phyloP scores from a whole-genome alignment of 1,139 yeast species.

The Lodderomyces jiufengensis region DNA sequence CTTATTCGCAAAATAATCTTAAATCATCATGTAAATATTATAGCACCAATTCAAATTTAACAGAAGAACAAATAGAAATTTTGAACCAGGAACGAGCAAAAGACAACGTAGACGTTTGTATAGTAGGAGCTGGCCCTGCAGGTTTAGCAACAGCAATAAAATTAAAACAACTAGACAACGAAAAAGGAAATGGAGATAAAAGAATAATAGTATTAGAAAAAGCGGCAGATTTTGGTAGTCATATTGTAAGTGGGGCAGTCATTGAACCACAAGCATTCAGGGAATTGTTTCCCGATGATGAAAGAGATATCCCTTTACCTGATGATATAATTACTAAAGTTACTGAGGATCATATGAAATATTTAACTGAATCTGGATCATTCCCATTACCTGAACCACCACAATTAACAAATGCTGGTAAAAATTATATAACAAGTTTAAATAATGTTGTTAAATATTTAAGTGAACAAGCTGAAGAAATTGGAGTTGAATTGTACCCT shows the following conservation, averaged over 20 bases:
- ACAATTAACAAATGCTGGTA: conserved; percentile 75
- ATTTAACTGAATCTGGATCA: conserved; percentile 53
- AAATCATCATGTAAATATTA: not conserved
- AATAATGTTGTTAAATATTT: conserved; percentile 78
- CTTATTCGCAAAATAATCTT: not conserved
- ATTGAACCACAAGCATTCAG: conserved; percentile 82
- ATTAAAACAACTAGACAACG: conserved; percentile 77
- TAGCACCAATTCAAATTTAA: not conserved
- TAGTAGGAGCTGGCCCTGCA: conserved; percentile 98
- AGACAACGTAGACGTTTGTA: conserved; percentile 88
- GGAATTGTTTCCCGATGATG: conserved; percentile 75
- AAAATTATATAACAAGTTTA: conserved; percentile 81
- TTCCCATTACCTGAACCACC: conserved; percentile 90
- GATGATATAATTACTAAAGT: conserved; percentile 72
- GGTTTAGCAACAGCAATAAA: conserved; percentile 92
- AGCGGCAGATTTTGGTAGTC: conserved; percentile 89
- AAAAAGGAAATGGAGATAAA: conserved; percentile 61
- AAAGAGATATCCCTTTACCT: conserved; percentile 70
- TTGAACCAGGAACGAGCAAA: conserved; percentile 54
- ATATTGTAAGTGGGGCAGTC: conserved; percentile 91
- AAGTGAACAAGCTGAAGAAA: conserved; percentile 84
- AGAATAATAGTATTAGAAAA: conserved; percentile 89
- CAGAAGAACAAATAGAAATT: conserved; percentile 4
- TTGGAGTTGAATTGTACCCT: conserved; percentile 92
- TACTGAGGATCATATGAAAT: conserved; percentile 65